Base-by-base conservation (phyloP, 2,329 filamentous ascomycete species). In the Whalleya microplaca region DNA sequence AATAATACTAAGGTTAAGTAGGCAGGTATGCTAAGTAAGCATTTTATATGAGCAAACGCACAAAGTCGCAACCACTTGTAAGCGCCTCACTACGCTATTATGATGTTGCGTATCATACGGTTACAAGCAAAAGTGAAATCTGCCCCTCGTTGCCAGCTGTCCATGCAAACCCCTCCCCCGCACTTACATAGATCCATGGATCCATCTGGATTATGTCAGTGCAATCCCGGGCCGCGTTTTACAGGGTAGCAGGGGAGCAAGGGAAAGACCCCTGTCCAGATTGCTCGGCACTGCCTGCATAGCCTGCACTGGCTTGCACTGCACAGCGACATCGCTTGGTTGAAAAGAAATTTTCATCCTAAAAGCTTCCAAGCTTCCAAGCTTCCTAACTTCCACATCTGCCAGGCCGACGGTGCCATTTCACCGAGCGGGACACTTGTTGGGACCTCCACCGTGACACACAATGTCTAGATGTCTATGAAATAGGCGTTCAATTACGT, bases 351-450 rank as follows among this genome's bases (percentile, higher is more conserved):
- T 37, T 37, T 37, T 37, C 32, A 37, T 37, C 6, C 5, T 37
- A 37, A 7, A 4, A 37, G 9, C 32, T 14, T 16, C 32, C 32
- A 8, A 37, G 23, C n/a, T n/a, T n/a, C n/a, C n/a, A n/a, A 27
- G 23, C 23, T 27, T 27, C 9, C 23, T 27, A 48, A 29, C 45
- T 49, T 45, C 48, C 56, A 50, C 56, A 56, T 51, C 41, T 52
- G 45, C 32, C 27, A 19, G 32, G 49, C 20, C 47, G 27, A 62
- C 56, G 43, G 32, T 57, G 48, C 40, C 21, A 20, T 58, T 51
- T 51, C 50, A 61, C 56, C 61, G 58, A 64, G 51, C 61, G 63
- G 67, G 59, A 55, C n/a, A 64, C 61, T 62, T 65, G 57, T 64
- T 62, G 66, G 63, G 63, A 62, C 46, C 56, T 56, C 61, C 59